phyloP scores from a whole-genome alignment of 2,329 filamentous ascomycete genomes.

The Clonostachys sp. region DNA sequence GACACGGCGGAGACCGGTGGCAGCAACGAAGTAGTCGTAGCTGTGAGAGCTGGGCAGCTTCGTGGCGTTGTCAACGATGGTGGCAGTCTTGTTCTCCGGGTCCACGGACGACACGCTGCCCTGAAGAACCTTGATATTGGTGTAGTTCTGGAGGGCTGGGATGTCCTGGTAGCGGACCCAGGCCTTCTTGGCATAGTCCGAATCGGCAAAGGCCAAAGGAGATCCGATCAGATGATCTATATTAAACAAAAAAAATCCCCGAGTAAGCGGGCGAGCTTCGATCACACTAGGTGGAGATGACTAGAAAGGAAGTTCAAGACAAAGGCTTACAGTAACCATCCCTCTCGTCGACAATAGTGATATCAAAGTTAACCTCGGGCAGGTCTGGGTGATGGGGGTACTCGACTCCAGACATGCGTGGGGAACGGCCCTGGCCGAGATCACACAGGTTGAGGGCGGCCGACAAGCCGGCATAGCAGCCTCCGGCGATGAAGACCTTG shows the following conservation, averaged over 20 bases:
- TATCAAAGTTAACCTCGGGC: constrained; percentile 53
- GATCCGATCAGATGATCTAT: constrained; percentile 66
- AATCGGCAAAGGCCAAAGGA: constrained; percentile 64
- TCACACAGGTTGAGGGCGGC: constrained; percentile 64
- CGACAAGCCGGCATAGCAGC: constrained; percentile 68
- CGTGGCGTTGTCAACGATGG: constrained; percentile 43
- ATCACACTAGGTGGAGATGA: not conserved
- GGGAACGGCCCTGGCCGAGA: constrained; percentile 49
- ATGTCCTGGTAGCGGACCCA: constrained; percentile 69
- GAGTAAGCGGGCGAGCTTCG: not conserved
- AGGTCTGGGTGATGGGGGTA: constrained; percentile 32
- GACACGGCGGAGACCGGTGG: constrained; percentile 63
- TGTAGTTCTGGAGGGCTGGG: constrained; percentile 51
- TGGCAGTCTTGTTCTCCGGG: constrained; percentile 52
- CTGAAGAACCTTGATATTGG: constrained; percentile 54
- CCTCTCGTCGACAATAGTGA: constrained; percentile 74
- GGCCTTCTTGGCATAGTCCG: constrained; percentile 58
- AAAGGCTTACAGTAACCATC: constrained; percentile 70
- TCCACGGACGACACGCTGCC: constrained; percentile 61
- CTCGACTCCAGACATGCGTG: constrained; percentile 35
- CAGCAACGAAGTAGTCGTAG: constrained; percentile 75
- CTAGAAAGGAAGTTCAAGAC: not conserved
- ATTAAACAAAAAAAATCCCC: constrained; percentile 2
- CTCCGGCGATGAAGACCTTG: constrained; percentile 63
- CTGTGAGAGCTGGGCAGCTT: constrained; percentile 32